A percentile compares a stretch with the other conserved stretches of the same genome.
Evolutionary conservation across 306 rosid genomes (phyloP).

Genomic region (Pueraria montana): DNA sequence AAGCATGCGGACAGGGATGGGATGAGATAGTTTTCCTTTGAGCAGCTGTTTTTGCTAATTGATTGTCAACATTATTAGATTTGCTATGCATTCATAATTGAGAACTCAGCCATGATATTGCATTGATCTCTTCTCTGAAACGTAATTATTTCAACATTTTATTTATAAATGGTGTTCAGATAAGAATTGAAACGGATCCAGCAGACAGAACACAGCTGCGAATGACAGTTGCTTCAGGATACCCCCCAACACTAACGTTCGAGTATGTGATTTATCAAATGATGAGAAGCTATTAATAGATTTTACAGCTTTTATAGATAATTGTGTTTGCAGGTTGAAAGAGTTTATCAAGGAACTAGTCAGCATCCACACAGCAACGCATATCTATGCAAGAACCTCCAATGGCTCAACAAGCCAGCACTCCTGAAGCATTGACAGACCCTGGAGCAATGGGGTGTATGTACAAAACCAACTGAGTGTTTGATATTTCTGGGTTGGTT

Average conservation of each 20-base stretch:
- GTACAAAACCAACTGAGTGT: conserved; percentile 31
- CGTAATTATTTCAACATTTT: neutral
- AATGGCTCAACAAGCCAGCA: conserved; percentile 55
- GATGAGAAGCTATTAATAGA: too few species aligned
- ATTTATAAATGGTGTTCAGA: too few species aligned
- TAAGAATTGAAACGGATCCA: too few species aligned
- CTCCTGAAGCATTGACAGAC: conserved; percentile 55
- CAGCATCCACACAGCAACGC: conserved; percentile 49
- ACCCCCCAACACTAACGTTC: conserved; percentile 43
- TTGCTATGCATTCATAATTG: neutral
- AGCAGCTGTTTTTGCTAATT: too few species aligned
- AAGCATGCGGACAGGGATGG: neutral
- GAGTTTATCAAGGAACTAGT: conserved; percentile 58
- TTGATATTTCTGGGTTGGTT: conserved; percentile 53
- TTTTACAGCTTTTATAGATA: neutral
- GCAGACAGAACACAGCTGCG: too few species aligned
- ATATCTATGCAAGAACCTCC: conserved; percentile 45
- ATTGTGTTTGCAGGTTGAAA: conserved; percentile 66
- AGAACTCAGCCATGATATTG: too few species aligned
- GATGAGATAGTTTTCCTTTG: neutral
- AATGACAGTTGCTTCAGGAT: too few species aligned
- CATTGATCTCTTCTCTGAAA: conserved; percentile 22
- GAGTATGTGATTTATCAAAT: too few species aligned
- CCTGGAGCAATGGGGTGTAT: conserved; percentile 65
- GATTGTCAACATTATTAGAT: too few species aligned